Percentiles rank a stretch among this genome's conserved stretches.
phyloP scores from a whole-genome alignment of 352 stramenopile species.

The Phytophthora idaei region DNA sequence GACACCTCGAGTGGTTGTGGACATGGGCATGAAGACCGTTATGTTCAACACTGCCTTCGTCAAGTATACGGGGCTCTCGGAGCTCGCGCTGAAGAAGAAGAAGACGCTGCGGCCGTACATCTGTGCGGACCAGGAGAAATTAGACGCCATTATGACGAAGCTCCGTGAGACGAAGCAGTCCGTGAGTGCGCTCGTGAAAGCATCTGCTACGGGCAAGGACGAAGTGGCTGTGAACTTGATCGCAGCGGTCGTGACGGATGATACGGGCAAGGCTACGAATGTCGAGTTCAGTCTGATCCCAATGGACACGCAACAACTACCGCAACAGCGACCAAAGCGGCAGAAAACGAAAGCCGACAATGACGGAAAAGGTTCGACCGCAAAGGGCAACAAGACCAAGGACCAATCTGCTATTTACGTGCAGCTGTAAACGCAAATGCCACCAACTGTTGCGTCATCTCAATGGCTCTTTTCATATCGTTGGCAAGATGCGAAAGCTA shows the following conservation, averaged over 20 bases:
- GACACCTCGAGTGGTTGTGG: conserved; percentile 55
- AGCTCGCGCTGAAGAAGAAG: conserved; percentile 58
- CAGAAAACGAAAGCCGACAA: conserved; percentile 1
- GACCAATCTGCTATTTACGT: conserved; percentile 31
- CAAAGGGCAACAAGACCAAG: conserved; percentile 15
- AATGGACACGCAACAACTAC: conserved; percentile 15
- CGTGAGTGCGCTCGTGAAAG: conserved; percentile 37
- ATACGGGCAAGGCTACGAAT: conserved; percentile 45
- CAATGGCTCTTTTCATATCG: no score
- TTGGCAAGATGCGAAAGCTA: background rate
- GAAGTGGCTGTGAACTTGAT: conserved; percentile 41
- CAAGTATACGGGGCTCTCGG: conserved; percentile 43
- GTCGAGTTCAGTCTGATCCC: conserved; percentile 68
- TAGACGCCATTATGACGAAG: conserved; percentile 47
- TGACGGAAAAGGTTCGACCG: background rate
- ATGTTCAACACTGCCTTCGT: conserved; percentile 59
- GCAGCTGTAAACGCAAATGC: conserved; percentile 18
- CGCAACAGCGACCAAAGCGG: conserved; percentile 9
- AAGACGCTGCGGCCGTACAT: conserved; percentile 51
- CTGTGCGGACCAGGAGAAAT: conserved; percentile 44
- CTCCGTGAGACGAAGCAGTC: conserved; percentile 43
- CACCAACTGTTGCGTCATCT: background rate
- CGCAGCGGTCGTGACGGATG: conserved; percentile 48
- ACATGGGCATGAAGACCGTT: conserved; percentile 53
- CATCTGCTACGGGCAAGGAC: conserved; percentile 17